These are phyloP conservation scores for Capsicum chinense DNA, from an alignment of 257 asterid species.

Conservation along the genomic window DNA sequence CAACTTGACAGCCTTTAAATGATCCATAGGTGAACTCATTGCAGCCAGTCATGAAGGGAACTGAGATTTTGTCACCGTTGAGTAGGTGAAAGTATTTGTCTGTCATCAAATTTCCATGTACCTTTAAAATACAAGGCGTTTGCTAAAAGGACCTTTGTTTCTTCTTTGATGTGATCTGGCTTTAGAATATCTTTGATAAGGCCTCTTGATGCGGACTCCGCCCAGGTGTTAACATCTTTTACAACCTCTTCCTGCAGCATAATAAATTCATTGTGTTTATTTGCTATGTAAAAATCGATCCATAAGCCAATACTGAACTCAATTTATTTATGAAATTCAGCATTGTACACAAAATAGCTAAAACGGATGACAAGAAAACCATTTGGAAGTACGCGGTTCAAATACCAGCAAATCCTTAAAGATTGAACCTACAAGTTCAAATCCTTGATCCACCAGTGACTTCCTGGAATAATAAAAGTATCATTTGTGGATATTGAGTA, in stretches of 20 bases:
- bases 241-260: neutral
- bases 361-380: too few species aligned
- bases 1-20: constrained; percentile 30
- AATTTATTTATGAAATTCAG: neutral
- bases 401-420: too few species aligned
- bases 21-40: neutral
- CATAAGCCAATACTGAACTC: neutral
- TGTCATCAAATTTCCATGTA: neutral
- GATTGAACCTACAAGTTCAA: too few species aligned
- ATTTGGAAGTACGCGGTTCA: too few species aligned
- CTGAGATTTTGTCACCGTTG: constrained; percentile 21
- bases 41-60: constrained; percentile 37
- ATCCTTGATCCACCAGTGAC: neutral
- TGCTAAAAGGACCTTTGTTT: neutral
- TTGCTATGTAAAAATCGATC: neutral
- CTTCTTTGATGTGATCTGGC: neutral
- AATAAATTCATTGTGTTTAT: neutral
- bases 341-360: neutral
- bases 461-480: too few species aligned
- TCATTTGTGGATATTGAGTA: too few species aligned
- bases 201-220: constrained; percentile 22
- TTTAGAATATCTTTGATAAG: neutral
- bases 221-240: constrained; percentile 3
- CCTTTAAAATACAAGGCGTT: constrained; percentile 36
- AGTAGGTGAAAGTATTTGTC: constrained; percentile 25